Conservation (phyloP, 2,329 filamentous ascomycete species). For the Grosmannia clavigera region DNA sequence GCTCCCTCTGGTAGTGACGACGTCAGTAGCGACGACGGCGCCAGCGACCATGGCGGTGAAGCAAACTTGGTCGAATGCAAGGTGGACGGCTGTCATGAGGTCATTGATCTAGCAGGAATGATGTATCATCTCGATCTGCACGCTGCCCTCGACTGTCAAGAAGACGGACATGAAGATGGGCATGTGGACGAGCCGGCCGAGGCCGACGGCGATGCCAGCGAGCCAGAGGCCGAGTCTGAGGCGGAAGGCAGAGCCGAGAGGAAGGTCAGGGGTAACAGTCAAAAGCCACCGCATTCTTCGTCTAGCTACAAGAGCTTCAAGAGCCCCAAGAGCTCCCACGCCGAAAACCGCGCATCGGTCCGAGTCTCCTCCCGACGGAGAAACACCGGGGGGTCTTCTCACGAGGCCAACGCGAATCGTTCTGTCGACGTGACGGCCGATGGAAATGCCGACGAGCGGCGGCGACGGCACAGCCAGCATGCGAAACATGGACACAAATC, state of each 20-base stretch:
- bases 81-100: conserved; percentile 45
- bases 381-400: background rate
- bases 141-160: conserved; percentile 26
- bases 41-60: conserved; percentile 16
- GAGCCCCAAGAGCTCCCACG: background rate
- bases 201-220: background rate
- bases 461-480: background rate
- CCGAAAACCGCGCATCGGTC: background rate
- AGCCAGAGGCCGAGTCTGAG: background rate
- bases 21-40: background rate
- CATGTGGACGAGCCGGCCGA: background rate
- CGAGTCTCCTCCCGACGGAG: background rate
- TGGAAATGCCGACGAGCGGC: background rate
- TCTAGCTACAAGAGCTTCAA: background rate
- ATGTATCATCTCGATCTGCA: conserved; percentile 49
- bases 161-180: conserved; percentile 2
- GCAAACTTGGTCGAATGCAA: conserved; percentile 39
- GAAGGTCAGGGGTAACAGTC: background rate
- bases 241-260: background rate
- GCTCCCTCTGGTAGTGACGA: background rate
- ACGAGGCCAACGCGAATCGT: background rate
- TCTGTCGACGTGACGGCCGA: background rate
- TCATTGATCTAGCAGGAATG: conserved; percentile 38
- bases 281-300: background rate
- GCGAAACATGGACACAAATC: background rate